Evolutionary conservation across 352 stramenopile species (phyloP).

Genomic region (Phytophthora macrochlamydospora): DNA sequence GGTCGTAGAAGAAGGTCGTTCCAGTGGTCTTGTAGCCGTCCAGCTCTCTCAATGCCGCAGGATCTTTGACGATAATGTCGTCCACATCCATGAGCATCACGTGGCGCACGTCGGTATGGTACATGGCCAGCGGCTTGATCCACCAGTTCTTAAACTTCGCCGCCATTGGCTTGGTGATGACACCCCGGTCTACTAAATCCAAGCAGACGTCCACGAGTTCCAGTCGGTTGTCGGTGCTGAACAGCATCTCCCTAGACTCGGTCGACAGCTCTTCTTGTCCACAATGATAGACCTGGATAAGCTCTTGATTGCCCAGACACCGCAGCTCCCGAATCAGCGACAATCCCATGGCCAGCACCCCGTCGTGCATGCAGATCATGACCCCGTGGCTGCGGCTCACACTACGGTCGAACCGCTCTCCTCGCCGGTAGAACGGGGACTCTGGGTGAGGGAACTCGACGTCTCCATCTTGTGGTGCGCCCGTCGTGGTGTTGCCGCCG

Average conservation of each 20-base stretch:
- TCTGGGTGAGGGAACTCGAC: conserved; percentile 19
- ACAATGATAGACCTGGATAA: conserved; percentile 32
- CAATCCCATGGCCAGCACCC: conserved; percentile 22
- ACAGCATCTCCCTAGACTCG: conserved; percentile 20
- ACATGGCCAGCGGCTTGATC: conserved; percentile 38
- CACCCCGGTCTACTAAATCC: conserved; percentile 17
- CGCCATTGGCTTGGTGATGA: conserved; percentile 11
- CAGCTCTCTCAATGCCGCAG: conserved; percentile 8
- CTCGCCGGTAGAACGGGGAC: conserved; percentile 24
- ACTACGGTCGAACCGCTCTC: conserved; percentile 22
- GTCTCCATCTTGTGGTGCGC: conserved; percentile 16
- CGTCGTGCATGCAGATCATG: conserved; percentile 41
- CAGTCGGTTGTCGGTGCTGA: conserved; percentile 25
- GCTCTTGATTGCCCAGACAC: conserved; percentile 29
- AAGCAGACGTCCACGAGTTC: conserved; percentile 50
- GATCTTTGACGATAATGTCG: conserved; percentile 29
- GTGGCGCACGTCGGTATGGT: conserved; percentile 25
- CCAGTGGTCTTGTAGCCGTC: conserved; percentile 23
- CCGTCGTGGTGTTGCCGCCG: conserved; percentile 4
- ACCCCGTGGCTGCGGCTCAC: conserved; percentile 30
- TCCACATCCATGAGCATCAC: conserved; percentile 31
- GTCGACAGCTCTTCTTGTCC: conserved; percentile 32
- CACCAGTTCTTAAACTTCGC: conserved; percentile 43
- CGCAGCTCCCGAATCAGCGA: conserved; percentile 24
- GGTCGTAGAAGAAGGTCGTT: conserved; percentile 46